These are phyloP conservation scores for Punica granatum DNA, from an alignment of 345 rosid species.

Conservation along the genomic window DNA sequence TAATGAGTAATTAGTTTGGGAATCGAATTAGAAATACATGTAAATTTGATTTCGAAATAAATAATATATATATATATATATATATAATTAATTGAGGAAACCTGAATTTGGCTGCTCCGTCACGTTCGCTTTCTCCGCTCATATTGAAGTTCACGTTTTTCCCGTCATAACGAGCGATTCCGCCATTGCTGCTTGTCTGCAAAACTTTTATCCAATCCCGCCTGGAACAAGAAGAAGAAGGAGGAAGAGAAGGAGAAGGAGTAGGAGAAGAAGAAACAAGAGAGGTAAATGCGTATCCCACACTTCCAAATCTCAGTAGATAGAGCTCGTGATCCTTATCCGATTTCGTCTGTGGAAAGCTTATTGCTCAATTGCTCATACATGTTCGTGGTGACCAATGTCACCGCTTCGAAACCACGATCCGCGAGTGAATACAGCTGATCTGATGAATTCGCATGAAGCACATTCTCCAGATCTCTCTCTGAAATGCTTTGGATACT, in stretches of 20 bases:
- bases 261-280: not conserved
- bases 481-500: not conserved
- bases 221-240: not conserved
- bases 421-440: not conserved
- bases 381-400: not conserved
- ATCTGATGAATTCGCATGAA: not conserved
- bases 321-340: not conserved
- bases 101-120: not conserved
- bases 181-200: not conserved
- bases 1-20: no score
- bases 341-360: not conserved
- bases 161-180: not conserved
- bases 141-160: not conserved
- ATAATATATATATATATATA: no score
- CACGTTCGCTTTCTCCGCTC: not conserved
- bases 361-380: not conserved
- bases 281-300: not conserved
- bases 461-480: conserved; percentile 1
- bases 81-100: not conserved
- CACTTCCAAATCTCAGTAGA: not conserved
- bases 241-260: not conserved
- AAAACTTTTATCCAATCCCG: not conserved
- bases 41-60: no score
- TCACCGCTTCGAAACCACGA: not conserved
- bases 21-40: no score